Base-by-base conservation (phyloP, 73 alveolate species). In the Paraurostyla sp. region DNA sequence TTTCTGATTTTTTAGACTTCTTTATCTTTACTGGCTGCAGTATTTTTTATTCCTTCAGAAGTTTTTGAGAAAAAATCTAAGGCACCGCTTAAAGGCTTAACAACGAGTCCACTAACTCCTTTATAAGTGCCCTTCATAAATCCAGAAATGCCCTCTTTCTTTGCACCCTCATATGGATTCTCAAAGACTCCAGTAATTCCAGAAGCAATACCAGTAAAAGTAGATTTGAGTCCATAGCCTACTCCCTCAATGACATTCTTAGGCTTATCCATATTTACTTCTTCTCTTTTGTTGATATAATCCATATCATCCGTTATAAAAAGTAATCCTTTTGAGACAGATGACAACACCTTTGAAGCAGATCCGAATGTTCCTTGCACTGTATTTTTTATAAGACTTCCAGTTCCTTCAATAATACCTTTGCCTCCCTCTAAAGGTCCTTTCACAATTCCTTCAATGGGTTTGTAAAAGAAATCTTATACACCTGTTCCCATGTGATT, bases 31-130 rank as follows among this genome's bases (percentile, higher is more conserved):
- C 87, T 83, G 60, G 95, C 90, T 6, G 98, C 98, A 29, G 98
- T 96, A 93, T 98, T 97, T 73, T 97, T 98, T 16, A 98, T 91
- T 32, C 99, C 99, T 78, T 98, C 99, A 0, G 99, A 95, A 23
- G 99, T 97, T 88, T 98, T 98, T 6, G 99, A 94, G 25, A 98
- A 97, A 40, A 98, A 94, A 87, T 98, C 99, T 15, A 95, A 58
- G 22, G 94, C 96, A 16, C 99, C 99, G 33, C 95, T 78, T 7
- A 95, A 75, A 32, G 99, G 99, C 48, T 98, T 93, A 35, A 98
- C 87, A 11, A 97, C 83, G 20, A 97, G 78, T 22, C 99, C 99
- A 48, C 96, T 76, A 20, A 97, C 80, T 20, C 99, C 99, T 85
- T 89, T 65, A 59, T 93, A 92, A 18, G 97, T 92, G 4, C 99